Evolutionary conservation across 2,329 filamentous ascomycete species (phyloP).

Genomic region (Verticillium klebahnii): DNA sequence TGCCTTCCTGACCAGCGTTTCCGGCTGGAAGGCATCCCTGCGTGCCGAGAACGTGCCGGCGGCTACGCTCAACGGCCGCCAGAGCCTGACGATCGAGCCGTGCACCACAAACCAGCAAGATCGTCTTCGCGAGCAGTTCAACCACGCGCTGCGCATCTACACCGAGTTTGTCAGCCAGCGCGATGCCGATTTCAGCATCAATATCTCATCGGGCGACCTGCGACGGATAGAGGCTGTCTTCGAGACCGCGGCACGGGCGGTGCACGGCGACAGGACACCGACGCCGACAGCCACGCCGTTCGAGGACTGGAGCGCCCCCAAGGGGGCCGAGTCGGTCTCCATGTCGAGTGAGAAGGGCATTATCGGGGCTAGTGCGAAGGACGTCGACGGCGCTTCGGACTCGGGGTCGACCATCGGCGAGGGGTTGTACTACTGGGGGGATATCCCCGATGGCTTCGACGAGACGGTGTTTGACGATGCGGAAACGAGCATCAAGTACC

Average conservation of each 20-base stretch:
- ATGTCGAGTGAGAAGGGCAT: background rate
- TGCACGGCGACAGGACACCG: slow-evolving; percentile 32
- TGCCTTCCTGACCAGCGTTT: slow-evolving; percentile 56
- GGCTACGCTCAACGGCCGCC: background rate
- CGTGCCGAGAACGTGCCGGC: slow-evolving; percentile 9
- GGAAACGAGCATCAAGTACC: slow-evolving; percentile 50
- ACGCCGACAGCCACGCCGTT: slow-evolving; percentile 41
- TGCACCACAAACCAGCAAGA: slow-evolving; percentile 16
- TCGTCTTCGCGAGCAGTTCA: slow-evolving; percentile 47
- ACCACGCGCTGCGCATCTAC: slow-evolving; percentile 57
- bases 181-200: slow-evolving; percentile 63
- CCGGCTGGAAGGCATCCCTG: slow-evolving; percentile 46
- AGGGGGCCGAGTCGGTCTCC: background rate
- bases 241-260: slow-evolving; percentile 43
- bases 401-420: slow-evolving; percentile 1
- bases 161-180: slow-evolving; percentile 54
- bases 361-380: slow-evolving; percentile 7
- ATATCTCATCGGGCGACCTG: slow-evolving; percentile 55
- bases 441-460: slow-evolving; percentile 38
- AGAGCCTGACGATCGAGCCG: background rate
- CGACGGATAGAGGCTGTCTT: slow-evolving; percentile 52
- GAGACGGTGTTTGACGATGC: slow-evolving; percentile 48
- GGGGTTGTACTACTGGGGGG: slow-evolving; percentile 8
- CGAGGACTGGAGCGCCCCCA: slow-evolving; percentile 18
- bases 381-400: slow-evolving; percentile 16